These are phyloP conservation scores for Eucalyptus shirleyi DNA, from an alignment of 345 rosid species.

Conservation along the genomic window DNA sequence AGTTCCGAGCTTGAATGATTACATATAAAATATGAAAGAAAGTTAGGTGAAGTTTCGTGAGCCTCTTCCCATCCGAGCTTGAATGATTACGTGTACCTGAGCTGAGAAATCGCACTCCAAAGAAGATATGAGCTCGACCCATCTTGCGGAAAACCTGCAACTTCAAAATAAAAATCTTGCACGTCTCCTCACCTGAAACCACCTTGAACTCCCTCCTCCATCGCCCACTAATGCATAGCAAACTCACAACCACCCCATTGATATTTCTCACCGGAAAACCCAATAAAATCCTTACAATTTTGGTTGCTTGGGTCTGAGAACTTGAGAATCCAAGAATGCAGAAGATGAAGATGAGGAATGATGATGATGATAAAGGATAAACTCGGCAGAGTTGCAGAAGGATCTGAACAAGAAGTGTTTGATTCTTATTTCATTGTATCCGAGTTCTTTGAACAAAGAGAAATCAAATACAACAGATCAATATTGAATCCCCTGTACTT, in stretches of 20 bases:
- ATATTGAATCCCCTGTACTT: no score
- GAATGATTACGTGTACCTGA: background rate
- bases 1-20: background rate
- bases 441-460: no score
- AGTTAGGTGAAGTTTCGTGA: background rate
- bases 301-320: background rate
- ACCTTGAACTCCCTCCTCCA: background rate
- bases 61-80: background rate
- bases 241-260: background rate
- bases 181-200: background rate
- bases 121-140: background rate
- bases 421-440: no score
- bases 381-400: no score
- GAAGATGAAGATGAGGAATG: no score
- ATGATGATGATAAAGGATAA: no score
- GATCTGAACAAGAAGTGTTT: no score
- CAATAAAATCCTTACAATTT: background rate
- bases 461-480: no score
- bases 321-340: no score
- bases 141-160: background rate
- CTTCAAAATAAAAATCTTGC: background rate
- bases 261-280: background rate
- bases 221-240: background rate
- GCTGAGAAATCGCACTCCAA: background rate
- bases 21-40: background rate